Conservation (phyloP, 1,284 basidiomycete genomes). For the Austroboletus novae-zelandiae region DNA sequence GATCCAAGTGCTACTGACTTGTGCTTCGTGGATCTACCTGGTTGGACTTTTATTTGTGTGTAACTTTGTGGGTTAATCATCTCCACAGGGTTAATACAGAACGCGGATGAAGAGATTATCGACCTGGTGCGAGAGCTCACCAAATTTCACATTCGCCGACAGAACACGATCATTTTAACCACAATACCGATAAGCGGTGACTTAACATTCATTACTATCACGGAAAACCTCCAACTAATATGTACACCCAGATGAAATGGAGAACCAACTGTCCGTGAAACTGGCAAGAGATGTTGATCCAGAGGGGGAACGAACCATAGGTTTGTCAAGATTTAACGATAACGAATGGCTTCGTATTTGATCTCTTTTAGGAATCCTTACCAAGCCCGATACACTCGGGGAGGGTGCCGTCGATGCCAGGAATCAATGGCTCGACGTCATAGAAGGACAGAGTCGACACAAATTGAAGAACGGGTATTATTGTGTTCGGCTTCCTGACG, state of each 20-base stretch:
- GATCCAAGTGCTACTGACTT: slow-evolving; percentile 44
- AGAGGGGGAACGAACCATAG: slow-evolving; percentile 55
- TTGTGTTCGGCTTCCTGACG: slow-evolving; percentile 65
- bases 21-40: slow-evolving; percentile 51
- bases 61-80: slow-evolving; percentile 3
- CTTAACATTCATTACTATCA: slow-evolving; percentile 3
- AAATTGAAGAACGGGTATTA: slow-evolving; percentile 59
- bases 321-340: slow-evolving; percentile 28
- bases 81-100: slow-evolving; percentile 52
- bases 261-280: slow-evolving; percentile 57
- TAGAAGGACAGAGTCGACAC: slow-evolving; percentile 44
- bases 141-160: slow-evolving; percentile 41
- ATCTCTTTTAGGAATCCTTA: slow-evolving; percentile 50
- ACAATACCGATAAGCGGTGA: slow-evolving; percentile 62
- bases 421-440: slow-evolving; percentile 48
- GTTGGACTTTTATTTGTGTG: slow-evolving; percentile 24
- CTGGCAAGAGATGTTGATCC: slow-evolving; percentile 55
- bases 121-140: slow-evolving; percentile 47
- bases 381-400: slow-evolving; percentile 59
- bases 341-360: background rate
- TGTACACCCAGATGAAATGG: slow-evolving; percentile 52
- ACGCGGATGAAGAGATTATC: slow-evolving; percentile 43
- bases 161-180: slow-evolving; percentile 55
- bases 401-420: slow-evolving; percentile 43
- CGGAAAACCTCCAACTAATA: background rate